These are phyloP conservation scores for Iberis pinnata DNA, from an alignment of 345 rosid genomes.

Conservation along the genomic window DNA sequence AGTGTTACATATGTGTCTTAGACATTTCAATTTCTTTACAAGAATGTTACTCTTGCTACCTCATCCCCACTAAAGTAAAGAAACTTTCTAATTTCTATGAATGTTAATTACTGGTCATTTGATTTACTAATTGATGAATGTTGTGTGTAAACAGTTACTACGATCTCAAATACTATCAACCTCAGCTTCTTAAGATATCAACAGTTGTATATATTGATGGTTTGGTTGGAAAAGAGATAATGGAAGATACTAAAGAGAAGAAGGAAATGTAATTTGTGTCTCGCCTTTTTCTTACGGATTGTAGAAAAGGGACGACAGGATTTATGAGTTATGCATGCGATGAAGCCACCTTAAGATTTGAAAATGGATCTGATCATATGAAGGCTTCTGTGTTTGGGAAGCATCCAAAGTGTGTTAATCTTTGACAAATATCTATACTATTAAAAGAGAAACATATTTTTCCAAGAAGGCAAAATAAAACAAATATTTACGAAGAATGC, in stretches of 20 bases:
- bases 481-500: too few relatives aligned
- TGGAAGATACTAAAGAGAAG: slow-evolving; percentile 10
- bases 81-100: not conserved
- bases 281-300: slow-evolving; percentile 5
- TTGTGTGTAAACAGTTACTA: not conserved
- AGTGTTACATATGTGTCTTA: too few relatives aligned
- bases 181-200: slow-evolving; percentile 6
- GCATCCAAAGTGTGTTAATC: not conserved
- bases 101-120: too few relatives aligned
- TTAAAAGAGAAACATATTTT: too few relatives aligned
- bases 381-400: not conserved
- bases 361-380: not conserved
- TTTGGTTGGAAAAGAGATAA: slow-evolving; percentile 1
- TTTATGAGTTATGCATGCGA: not conserved
- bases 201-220: not conserved
- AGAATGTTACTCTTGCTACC: not conserved
- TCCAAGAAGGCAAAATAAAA: too few relatives aligned
- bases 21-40: not conserved
- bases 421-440: too few relatives aligned
- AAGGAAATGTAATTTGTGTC: slow-evolving; percentile 2
- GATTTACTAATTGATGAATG: not conserved
- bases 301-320: not conserved
- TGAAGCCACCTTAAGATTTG: not conserved
- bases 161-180: not conserved
- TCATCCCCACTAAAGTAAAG: not conserved